Conservation (phyloP, 2,329 filamentous ascomycete genomes). For the Aureobasidium subglaciale region DNA sequence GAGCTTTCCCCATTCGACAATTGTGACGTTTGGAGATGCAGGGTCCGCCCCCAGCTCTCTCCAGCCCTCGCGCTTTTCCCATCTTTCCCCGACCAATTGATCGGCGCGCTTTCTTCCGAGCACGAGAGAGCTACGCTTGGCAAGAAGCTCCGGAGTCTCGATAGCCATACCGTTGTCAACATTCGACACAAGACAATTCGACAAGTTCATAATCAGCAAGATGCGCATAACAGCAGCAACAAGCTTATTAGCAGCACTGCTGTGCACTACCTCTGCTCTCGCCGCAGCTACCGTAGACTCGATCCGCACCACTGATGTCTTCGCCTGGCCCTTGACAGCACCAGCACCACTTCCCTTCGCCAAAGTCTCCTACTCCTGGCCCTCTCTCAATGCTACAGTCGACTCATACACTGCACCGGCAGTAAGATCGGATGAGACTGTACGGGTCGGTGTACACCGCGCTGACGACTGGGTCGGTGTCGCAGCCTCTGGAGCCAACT, state of each 20-base stretch:
- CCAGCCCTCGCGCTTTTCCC: not conserved
- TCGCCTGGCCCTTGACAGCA: slow-evolving; percentile 30
- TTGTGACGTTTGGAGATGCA: not conserved
- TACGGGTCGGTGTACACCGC: slow-evolving; percentile 39
- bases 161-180: not conserved
- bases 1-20: not conserved
- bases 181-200: not conserved
- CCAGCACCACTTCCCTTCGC: slow-evolving; percentile 35
- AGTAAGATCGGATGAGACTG: slow-evolving; percentile 31
- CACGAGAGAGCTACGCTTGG: not conserved
- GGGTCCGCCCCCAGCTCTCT: slow-evolving; percentile 1
- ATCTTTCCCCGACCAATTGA: no score
- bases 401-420: slow-evolving; percentile 33
- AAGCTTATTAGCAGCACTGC: slow-evolving; percentile 3
- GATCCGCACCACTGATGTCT: slow-evolving; percentile 24
- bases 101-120: not conserved
- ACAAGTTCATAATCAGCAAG: no score
- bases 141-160: not conserved
- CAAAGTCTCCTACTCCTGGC: slow-evolving; percentile 36
- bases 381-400: slow-evolving; percentile 33
- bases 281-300: slow-evolving; percentile 22
- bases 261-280: slow-evolving; percentile 23
- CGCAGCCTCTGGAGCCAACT: slow-evolving; percentile 38
- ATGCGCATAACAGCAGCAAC: not conserved
- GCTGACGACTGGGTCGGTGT: slow-evolving; percentile 36